Evolutionary conservation across 2,329 filamentous ascomycete species (phyloP).

Genomic region (Iodosphaeria phyllophila): DNA sequence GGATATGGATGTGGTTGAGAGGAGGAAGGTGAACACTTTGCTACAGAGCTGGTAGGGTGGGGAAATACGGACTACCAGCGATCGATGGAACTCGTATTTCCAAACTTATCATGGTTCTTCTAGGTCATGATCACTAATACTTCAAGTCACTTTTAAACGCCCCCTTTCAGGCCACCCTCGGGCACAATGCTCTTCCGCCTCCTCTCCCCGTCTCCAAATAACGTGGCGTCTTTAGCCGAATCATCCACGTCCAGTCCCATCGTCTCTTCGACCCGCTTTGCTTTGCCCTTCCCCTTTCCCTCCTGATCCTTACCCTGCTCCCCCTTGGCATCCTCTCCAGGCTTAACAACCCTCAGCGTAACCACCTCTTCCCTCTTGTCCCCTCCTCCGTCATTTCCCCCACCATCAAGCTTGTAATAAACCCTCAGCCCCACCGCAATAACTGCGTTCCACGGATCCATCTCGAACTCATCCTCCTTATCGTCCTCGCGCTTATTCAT

Average conservation of each 20-base stretch:
- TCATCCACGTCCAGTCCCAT: slow-evolving; percentile 18
- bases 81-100: no score
- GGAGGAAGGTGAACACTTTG: slow-evolving; percentile 21
- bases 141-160: slow-evolving; percentile 1
- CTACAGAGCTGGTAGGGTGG: slow-evolving; percentile 14
- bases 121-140: no score
- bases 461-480: slow-evolving; percentile 33
- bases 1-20: slow-evolving; percentile 20
- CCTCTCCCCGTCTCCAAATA: slow-evolving; percentile 11
- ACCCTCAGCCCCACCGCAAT: slow-evolving; percentile 41
- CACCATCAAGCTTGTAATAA: slow-evolving; percentile 28
- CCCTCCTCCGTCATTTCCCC: no score
- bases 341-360: slow-evolving; percentile 19
- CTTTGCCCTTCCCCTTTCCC: slow-evolving; percentile 9
- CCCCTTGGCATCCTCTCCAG: slow-evolving; percentile 14
- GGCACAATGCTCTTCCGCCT: slow-evolving; percentile 13
- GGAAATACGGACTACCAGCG: no score
- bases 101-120: background rate
- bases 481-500: slow-evolving; percentile 17
- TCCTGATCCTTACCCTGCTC: slow-evolving; percentile 8
- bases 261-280: slow-evolving; percentile 15
- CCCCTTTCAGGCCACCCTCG: no score
- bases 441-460: slow-evolving; percentile 43
- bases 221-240: slow-evolving; percentile 14
- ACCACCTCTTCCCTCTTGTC: slow-evolving; percentile 15